These are phyloP conservation scores for Grosmannia penicillata DNA, from an alignment of 2,329 filamentous ascomycete species.

Conservation along the genomic window DNA sequence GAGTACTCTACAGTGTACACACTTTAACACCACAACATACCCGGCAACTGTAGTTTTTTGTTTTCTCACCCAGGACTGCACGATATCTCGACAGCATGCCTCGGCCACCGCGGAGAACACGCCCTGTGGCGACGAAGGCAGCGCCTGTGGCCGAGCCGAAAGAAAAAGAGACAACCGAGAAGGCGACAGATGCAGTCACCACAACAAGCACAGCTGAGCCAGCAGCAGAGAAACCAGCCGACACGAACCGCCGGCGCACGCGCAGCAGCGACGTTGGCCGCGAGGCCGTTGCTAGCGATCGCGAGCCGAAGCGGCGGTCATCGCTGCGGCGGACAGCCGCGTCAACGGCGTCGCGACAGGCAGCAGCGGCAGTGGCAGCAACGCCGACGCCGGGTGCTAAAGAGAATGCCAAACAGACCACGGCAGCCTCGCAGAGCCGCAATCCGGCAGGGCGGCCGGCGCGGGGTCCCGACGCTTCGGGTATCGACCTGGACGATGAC, in stretches of 20 bases:
- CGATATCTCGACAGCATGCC: too few species aligned
- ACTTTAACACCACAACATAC: too few species aligned
- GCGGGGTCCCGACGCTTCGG: slow-evolving; percentile 25
- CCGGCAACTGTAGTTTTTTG: neutral
- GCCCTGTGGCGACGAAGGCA: slow-evolving; percentile 6
- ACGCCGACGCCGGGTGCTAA: too few species aligned
- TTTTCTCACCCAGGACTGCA: too few species aligned
- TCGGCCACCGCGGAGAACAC: slow-evolving; percentile 10
- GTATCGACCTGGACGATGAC: slow-evolving; percentile 31
- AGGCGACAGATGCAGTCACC: slow-evolving; percentile 7
- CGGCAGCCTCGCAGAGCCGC: slow-evolving; percentile 1
- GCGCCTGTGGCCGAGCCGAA: neutral
- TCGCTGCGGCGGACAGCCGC: slow-evolving; percentile 6
- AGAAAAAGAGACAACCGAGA: neutral
- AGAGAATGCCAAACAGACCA: slow-evolving; percentile 9
- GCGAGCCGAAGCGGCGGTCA: slow-evolving; percentile 16
- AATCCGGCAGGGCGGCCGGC: slow-evolving; percentile 11
- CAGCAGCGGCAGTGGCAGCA: slow-evolving; percentile 1
- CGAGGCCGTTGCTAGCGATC: slow-evolving; percentile 19
- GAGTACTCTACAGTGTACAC: too few species aligned
- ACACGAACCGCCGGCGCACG: slow-evolving; percentile 4
- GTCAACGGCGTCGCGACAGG: slow-evolving; percentile 4
- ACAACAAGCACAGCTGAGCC: slow-evolving; percentile 15
- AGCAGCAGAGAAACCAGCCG: neutral
- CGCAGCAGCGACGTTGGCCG: slow-evolving; percentile 18